Percentiles rank a stretch among this genome's conserved stretches.
Evolutionary conservation across 1,139 yeast genomes (phyloP).

Genomic region (Spencermartinsiella ligniputridi): DNA sequence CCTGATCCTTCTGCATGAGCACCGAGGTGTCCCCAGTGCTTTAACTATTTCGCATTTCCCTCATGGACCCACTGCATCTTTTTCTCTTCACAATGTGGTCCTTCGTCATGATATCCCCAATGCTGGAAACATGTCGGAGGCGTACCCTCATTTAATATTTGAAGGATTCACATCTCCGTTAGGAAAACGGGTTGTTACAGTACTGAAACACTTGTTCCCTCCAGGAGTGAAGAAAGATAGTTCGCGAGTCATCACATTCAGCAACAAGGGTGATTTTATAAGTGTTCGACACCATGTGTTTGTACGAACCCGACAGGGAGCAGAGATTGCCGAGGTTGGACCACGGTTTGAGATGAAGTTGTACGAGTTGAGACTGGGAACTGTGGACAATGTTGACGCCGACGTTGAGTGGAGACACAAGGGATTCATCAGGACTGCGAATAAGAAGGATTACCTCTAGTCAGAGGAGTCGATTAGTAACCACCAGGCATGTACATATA

Average conservation of each 20-base stretch:
- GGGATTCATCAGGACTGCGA: slow-evolving; percentile 91
- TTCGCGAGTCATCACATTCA: slow-evolving; percentile 84
- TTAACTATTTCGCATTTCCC: slow-evolving; percentile 92
- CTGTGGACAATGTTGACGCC: slow-evolving; percentile 94
- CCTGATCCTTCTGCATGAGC: slow-evolving; percentile 83
- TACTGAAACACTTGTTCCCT: slow-evolving; percentile 86
- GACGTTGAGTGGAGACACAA: slow-evolving; percentile 95
- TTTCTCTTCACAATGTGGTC: slow-evolving; percentile 91
- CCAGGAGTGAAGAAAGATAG: slow-evolving; percentile 94
- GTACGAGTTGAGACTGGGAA: slow-evolving; percentile 82
- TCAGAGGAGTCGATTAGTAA: neutral
- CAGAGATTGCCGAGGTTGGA: slow-evolving; percentile 93
- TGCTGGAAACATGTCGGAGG: slow-evolving; percentile 84
- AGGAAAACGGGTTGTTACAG: slow-evolving; percentile 77
- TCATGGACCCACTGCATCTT: slow-evolving; percentile 95
- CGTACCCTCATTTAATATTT: slow-evolving; percentile 89
- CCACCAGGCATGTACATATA: too few species aligned
- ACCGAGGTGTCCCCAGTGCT: slow-evolving; percentile 97
- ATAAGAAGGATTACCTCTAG: slow-evolving; percentile 79
- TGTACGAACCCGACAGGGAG: slow-evolving; percentile 78
- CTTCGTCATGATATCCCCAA: slow-evolving; percentile 87
- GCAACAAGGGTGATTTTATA: slow-evolving; percentile 85
- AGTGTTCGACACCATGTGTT: slow-evolving; percentile 94
- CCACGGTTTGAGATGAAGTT: slow-evolving; percentile 98
- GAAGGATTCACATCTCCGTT: slow-evolving; percentile 82